A percentile compares a stretch with the other conserved stretches of the same genome.
Evolutionary conservation across 768 basidiomycete genomes (phyloP).

Genomic region (Pisolithus marmoratus): DNA sequence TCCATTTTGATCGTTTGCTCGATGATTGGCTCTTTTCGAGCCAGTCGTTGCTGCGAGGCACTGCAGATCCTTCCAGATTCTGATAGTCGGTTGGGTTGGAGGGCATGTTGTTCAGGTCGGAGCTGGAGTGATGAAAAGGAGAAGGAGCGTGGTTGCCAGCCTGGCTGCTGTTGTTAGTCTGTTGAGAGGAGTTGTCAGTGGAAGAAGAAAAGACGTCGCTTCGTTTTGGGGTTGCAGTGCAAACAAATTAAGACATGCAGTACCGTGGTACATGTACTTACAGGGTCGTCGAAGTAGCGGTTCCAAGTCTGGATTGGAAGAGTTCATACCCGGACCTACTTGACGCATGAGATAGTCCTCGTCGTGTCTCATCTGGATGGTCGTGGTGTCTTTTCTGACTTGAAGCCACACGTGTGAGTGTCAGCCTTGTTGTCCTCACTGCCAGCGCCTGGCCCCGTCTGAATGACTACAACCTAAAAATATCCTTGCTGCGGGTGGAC

Average conservation of each 20-base stretch:
- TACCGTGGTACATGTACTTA: too few relatives aligned
- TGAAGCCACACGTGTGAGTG: too few relatives aligned
- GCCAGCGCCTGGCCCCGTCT: too few relatives aligned
- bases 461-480: too few relatives aligned
- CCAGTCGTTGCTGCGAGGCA: constrained; percentile 35
- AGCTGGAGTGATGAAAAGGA: constrained; percentile 11
- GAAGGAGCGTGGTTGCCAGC: constrained; percentile 34
- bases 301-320: constrained; percentile 22
- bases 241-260: constrained; percentile 5
- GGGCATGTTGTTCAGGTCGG: constrained; percentile 14
- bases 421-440: too few relatives aligned
- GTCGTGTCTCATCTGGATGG: constrained; percentile 13
- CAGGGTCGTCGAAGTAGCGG: constrained; percentile 24
- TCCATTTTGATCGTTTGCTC: constrained; percentile 43
- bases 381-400: background rate
- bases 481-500: too few relatives aligned
- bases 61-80: constrained; percentile 20
- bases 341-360: constrained; percentile 24
- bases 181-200: constrained; percentile 7
- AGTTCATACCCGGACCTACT: constrained; percentile 6
- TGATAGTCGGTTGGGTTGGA: constrained; percentile 20
- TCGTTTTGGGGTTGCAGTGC: background rate
- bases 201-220: background rate
- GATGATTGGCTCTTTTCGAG: constrained; percentile 31
- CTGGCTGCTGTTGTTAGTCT: constrained; percentile 30